Evolutionary conservation across 2,329 filamentous ascomycete genomes (phyloP), one percentile per base, ranked within the genome.

Genomic region (Fusarium albosuccineum): DNA sequence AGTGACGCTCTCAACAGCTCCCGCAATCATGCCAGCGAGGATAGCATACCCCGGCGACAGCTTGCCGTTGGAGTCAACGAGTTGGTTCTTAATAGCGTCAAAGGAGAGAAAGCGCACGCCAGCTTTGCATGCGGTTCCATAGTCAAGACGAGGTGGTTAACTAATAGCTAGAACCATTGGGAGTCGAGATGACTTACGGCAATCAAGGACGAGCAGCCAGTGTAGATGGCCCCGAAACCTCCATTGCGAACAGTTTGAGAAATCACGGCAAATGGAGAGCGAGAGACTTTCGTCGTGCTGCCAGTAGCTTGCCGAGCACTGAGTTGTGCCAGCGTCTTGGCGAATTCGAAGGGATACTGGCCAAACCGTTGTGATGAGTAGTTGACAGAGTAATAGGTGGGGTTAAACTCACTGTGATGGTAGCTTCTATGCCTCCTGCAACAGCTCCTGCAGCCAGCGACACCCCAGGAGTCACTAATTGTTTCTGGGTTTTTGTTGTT

Each of bases 81-180:
- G 74, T 0, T 79, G 75, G 62, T 86, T 84, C 68, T 89, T 89
- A 72, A 92, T 89, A 1, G 84, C 83, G 71, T 91, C 88, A 73
- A 90, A 92, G 4, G 86, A 87, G 11, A 91, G 76, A 70, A 92
- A 91, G 1, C 89, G 85, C 13, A 91, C 85, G 6, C 84, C 88
- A 70, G 90, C 89, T 78, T 92, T 92, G 49, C 80, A 86, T 3
- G 89, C 80, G 7, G 86, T 87, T 10, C 88, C 88, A 73, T 66
- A n/a, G 4, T 26, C 7, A 22, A 22, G 22, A 22, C 22, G 22
- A 22, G 3, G 4, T 22, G 3, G 22, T 22, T 5, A 22, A 22
- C 22, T 22, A 3, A 22, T 22, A 5, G 4, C 22, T 22, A 5
- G 4, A 22, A 22, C 22, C 22, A 22, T 22, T 22, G 4, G 22